phyloP scores from a whole-genome alignment of 305 asterid species.

The Fraxinus baroniana region DNA sequence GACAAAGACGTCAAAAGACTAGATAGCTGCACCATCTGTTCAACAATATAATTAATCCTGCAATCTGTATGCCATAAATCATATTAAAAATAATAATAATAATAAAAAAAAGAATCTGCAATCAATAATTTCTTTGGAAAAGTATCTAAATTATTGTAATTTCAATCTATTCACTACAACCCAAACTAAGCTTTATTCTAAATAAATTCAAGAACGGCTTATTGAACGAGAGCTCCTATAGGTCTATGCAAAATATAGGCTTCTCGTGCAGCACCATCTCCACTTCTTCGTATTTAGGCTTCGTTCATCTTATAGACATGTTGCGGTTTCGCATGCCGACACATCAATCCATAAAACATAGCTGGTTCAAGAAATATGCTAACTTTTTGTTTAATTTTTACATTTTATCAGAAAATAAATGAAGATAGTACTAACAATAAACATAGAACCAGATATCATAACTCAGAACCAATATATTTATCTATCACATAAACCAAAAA shows the following conservation, averaged over 20 bases:
- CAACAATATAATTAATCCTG: background rate
- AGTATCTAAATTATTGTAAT: background rate
- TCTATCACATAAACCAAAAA: background rate
- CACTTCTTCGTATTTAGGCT: background rate
- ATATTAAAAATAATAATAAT: background rate
- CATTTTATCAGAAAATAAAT: background rate
- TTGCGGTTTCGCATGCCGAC: background rate
- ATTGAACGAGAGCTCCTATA: background rate
- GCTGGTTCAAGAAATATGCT: background rate
- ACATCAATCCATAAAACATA: background rate
- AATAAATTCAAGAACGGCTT: background rate
- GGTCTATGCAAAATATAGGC: background rate
- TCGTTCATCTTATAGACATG: background rate
- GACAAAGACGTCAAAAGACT: slow-evolving; percentile 55
- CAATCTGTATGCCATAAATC: background rate
- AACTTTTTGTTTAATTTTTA: background rate
- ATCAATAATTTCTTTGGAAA: background rate
- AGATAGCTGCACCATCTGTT: slow-evolving; percentile 64
- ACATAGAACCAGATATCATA: background rate
- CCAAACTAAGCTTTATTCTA: background rate
- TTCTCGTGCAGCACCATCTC: background rate
- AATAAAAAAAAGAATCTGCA: background rate
- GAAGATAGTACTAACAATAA: background rate
- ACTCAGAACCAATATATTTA: background rate
- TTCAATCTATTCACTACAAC: background rate